phyloP scores from a whole-genome alignment of 306 rosid species.

The Adenanthera pavonina region DNA sequence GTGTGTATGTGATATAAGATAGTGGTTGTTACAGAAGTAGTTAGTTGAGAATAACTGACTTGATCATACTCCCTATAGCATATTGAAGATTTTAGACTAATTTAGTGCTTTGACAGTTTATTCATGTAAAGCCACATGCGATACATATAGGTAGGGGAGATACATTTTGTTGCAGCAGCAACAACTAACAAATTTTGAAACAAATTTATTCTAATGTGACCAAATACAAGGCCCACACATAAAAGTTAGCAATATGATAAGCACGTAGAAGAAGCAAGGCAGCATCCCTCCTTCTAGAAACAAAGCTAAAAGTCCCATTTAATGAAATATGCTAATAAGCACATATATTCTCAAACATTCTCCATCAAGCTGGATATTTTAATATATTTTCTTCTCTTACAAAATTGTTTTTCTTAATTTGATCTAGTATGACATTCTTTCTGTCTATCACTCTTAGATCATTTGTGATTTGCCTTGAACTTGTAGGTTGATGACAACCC shows the following conservation, averaged over 20 bases:
- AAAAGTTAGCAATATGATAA: background rate
- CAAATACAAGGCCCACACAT: background rate
- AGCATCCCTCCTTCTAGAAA: too few relatives aligned
- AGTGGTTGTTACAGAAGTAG: background rate
- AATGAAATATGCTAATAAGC: too few relatives aligned
- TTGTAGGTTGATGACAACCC: constrained; percentile 79
- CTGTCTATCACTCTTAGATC: constrained; percentile 2
- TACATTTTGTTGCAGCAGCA: background rate
- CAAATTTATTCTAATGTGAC: background rate
- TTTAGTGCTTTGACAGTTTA: background rate
- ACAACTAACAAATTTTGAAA: background rate
- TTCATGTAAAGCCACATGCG: constrained; percentile 2
- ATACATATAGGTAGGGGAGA: background rate
- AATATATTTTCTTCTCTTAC: constrained; percentile 13
- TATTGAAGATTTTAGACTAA: background rate
- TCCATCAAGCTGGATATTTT: constrained; percentile 8
- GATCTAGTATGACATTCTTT: constrained; percentile 20
- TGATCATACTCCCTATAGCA: background rate
- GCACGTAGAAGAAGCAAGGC: background rate
- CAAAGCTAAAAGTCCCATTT: too few relatives aligned
- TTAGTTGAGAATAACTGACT: background rate
- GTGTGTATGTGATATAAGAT: background rate
- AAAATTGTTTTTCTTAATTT: constrained; percentile 5
- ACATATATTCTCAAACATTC: too few relatives aligned
- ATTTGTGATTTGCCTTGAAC: constrained; percentile 32